These are phyloP conservation scores for Cyclotella choctawhatcheeana DNA, from an alignment of 108 stramenopile genomes.

Conservation along the genomic window DNA sequence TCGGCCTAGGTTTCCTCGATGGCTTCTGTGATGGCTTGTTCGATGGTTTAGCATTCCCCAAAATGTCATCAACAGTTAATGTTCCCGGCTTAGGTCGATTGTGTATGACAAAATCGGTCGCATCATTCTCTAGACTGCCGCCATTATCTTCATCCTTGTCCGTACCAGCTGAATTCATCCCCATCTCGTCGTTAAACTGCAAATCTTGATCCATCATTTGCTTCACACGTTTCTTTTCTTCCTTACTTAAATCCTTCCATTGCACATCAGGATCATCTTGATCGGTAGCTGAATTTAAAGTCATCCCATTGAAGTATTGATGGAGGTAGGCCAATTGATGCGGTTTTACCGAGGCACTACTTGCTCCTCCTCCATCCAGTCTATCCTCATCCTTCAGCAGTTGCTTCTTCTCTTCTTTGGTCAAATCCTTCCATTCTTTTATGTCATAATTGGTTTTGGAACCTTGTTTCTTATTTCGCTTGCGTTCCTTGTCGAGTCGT, in stretches of 20 bases:
- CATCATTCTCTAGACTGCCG: background rate
- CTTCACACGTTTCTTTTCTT: constrained; percentile 10
- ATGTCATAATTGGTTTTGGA: background rate
- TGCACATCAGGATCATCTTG: background rate
- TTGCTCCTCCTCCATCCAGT: background rate
- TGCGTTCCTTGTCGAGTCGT: constrained; percentile 3
- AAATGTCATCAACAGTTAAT: constrained; percentile 1
- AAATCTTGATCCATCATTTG: constrained; percentile 14
- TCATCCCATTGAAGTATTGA: constrained; percentile 9
- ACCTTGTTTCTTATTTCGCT: background rate
- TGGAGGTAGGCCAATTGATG: constrained; percentile 9
- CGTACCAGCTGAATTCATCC: background rate
- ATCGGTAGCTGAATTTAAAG: background rate
- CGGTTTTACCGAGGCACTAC: background rate
- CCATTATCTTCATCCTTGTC: background rate
- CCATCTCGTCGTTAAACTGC: background rate
- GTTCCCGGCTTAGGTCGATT: background rate
- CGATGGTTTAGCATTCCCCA: background rate
- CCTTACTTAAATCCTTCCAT: constrained; percentile 7
- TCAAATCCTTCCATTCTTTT: background rate
- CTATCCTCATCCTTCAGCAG: background rate
- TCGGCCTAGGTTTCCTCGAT: no score
- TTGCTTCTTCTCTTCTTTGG: constrained; percentile 5
- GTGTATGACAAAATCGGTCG: background rate
- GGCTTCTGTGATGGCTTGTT: no score